Evolutionary conservation across 306 rosid species (phyloP), one percentile per base, ranked within the genome.

Genomic region (Quercus wislizeni): DNA sequence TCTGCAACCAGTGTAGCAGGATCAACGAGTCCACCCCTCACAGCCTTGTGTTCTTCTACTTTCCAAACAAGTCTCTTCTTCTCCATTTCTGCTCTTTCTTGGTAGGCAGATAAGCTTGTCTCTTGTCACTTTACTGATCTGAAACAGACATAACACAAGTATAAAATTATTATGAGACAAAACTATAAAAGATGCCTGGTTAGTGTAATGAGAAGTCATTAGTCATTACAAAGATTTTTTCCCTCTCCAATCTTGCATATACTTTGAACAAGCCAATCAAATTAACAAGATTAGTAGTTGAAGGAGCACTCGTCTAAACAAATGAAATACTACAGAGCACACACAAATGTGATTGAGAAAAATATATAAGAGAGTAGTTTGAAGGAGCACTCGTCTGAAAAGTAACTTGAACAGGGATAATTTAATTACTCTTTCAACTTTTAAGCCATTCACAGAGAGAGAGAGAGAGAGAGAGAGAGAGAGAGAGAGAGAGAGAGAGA

Each of bases 1-100:
- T 95, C 97, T 81, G 90, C 95, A 21, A 68, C 71, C 54, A 91
- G 87, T 76, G 82, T 81, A 75, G 80, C 77, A 31, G 94, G 97
- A 81, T 92, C 90, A 67, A 90, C 85, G 27, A 92, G 86, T 19
- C 92, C 84, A 64, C 99, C 99, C 87, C 96, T 91, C 51, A 59
- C 82, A 69, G 80, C 86, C 88, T 85, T 75, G 17, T 38, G 76
- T 71, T 41, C 88, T 63, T 84, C 95, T 49, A 83, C 91, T 79
- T 95, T 91, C 99, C 99, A 95, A 19, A 55, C 76, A 20, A 90
- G 89, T 69, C 94, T 86, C 84, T 85, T 95, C 81, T 76, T 89
- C 92, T 95, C 97, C 97, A 92, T 95, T 79, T 85, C 92, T 75
- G 52, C 69, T 83, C 97, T 91, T 77, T 90, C 93, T 90, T 95